phyloP scores from a whole-genome alignment of 345 rosid genomes.

The Gossypium longicalyx region DNA sequence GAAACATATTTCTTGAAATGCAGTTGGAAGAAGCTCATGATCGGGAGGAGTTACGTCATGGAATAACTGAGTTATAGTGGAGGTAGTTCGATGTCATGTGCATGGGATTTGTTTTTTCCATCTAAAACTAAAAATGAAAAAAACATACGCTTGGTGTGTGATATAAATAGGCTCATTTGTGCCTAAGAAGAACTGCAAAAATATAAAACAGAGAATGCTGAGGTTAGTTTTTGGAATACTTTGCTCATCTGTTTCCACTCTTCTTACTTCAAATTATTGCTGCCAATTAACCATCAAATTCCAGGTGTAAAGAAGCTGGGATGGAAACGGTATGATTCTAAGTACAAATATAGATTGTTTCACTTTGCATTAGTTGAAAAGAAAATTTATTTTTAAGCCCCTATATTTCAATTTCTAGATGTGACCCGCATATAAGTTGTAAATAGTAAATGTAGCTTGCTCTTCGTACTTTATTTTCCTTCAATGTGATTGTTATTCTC shows the following conservation, averaged over 20 bases:
- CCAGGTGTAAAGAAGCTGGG: not conserved
- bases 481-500: too few relatives aligned
- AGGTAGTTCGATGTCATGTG: conserved; percentile 41
- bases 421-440: not conserved
- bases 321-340: not conserved
- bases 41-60: conserved; percentile 80
- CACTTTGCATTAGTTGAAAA: not conserved
- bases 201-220: conserved; percentile 60
- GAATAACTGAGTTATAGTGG: conserved; percentile 76
- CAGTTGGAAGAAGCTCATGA: conserved; percentile 92
- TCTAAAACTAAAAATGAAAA: not conserved
- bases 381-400: not conserved
- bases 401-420: not conserved
- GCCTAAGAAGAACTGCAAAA: conserved; percentile 87
- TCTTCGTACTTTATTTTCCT: too few relatives aligned
- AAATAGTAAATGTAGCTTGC: not conserved
- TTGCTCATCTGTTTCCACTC: not conserved
- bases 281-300: not conserved
- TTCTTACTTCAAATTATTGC: not conserved
- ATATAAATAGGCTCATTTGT: conserved; percentile 55
- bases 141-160: conserved; percentile 5
- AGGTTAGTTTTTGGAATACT: conserved; percentile 31
- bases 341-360: not conserved
- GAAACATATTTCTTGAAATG: conserved; percentile 19
- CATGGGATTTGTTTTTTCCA: not conserved